These are phyloP conservation scores for Hypoxylon lienhwacheense DNA, from an alignment of 495 filamentous ascomycete genomes.

Conservation along the genomic window DNA sequence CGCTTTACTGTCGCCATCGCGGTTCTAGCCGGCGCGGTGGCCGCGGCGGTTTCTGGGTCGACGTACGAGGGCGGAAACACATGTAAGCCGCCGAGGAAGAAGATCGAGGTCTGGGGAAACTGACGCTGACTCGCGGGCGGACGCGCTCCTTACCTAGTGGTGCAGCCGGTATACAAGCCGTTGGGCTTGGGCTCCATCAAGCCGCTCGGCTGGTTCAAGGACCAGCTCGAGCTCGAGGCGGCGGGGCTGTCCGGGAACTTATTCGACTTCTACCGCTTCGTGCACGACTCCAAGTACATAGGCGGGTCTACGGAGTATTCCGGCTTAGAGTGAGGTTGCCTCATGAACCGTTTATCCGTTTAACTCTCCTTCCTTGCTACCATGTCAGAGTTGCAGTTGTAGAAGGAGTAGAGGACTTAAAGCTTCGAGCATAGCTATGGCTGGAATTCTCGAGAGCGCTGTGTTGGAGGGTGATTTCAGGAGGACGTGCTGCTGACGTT, in stretches of 20 bases:
- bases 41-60: constrained; percentile 6
- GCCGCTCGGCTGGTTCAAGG: constrained; percentile 61
- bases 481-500: constrained; percentile 5
- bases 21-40: not conserved
- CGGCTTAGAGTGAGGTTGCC: constrained; percentile 44
- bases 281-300: constrained; percentile 53
- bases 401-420: too few relatives aligned
- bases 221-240: constrained; percentile 58
- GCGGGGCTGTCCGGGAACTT: constrained; percentile 63
- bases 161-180: constrained; percentile 38
- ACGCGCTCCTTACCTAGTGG: constrained; percentile 13
- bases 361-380: too few relatives aligned
- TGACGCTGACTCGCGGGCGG: too few relatives aligned
- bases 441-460: too few relatives aligned
- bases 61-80: constrained; percentile 3
- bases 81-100: not conserved
- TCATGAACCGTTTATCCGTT: not conserved
- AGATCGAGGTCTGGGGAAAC: too few relatives aligned
- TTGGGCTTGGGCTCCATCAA: constrained; percentile 61
- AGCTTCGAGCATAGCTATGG: too few relatives aligned
- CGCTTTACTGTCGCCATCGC: constrained; percentile 2
- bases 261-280: constrained; percentile 62
- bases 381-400: too few relatives aligned
- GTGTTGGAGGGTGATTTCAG: too few relatives aligned
- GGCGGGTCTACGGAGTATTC: constrained; percentile 61